These are phyloP conservation scores for Euphorbia pulcherrima DNA, from an alignment of 345 rosid genomes.

Conservation along the genomic window DNA sequence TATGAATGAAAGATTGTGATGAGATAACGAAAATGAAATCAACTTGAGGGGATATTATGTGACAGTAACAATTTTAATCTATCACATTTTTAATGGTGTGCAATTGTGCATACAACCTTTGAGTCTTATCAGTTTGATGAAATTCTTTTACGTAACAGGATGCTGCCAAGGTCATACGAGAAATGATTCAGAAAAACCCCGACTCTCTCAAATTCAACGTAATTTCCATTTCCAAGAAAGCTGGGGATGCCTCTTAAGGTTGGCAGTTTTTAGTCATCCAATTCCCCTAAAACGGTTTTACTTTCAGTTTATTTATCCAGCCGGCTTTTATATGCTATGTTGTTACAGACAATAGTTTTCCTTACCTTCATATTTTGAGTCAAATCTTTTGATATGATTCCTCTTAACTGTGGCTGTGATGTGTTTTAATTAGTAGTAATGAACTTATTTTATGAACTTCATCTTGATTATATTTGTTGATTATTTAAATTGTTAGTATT, in stretches of 20 bases:
- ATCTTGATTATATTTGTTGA: background rate
- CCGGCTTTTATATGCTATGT: background rate
- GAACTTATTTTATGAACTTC: no score
- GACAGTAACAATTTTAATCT: no score
- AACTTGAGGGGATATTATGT: background rate
- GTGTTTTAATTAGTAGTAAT: background rate
- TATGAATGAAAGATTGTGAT: background rate
- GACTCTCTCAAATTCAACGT: slow-evolving; percentile 75
- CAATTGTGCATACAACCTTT: no score
- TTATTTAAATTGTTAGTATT: background rate
- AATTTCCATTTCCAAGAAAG: slow-evolving; percentile 49
- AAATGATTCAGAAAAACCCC: slow-evolving; percentile 77
- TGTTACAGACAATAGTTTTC: background rate
- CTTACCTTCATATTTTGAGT: background rate
- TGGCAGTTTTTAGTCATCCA: background rate
- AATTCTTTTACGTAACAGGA: slow-evolving; percentile 47
- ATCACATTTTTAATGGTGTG: no score
- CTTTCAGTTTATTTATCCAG: slow-evolving; percentile 2
- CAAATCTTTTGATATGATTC: background rate
- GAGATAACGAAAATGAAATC: background rate
- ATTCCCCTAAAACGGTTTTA: background rate
- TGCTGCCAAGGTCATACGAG: slow-evolving; percentile 60
- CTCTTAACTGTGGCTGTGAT: background rate
- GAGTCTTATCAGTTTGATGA: no score
- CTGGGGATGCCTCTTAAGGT: slow-evolving; percentile 10